Evolutionary conservation across 2,329 filamentous ascomycete species (phyloP), one percentile per base, ranked within the genome.

Genomic region (Apiospora sp.): DNA sequence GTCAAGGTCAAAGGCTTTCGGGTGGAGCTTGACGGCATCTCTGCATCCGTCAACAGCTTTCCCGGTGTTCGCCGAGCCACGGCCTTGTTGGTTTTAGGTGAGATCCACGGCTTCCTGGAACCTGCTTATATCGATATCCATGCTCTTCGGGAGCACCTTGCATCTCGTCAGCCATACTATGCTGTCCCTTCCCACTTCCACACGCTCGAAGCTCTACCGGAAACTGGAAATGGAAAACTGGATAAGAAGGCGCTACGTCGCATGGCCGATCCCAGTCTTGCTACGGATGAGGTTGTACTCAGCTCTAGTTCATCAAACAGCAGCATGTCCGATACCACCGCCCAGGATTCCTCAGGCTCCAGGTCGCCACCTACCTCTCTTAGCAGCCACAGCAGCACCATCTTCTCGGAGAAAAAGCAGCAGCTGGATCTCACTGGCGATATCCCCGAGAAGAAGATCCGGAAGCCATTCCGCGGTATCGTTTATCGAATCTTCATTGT

Each of bases 1-100:
- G 87, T 91, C 73, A 91, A 91, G 79, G 85, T 91, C 77, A 89
- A 90, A 80, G 89, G 89, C 10, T 90, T 91, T 77, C 87, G 89
- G 34, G 87, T 91, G 67, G 89, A 91, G 78, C 85, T 91, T 13
- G 89, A 90, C 71, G 87, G 89, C 48, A 85, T 91, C 41, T 84
- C 88, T 1, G 80, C 84, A n/a, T 85, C 86, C 16, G 82, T 88
- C 72, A 85, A 84, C 74, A 81, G 83, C 58, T 84, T 83, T 30
- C 81, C 85, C 0, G 67, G 69, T 13, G 70, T 73, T 24, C 71
- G 44, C 16, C 37, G 72, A 48, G 72, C 61, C 37, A 61, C 54
- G 8, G 69, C 72, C 16, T 41, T 73, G n/a, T 41, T 73, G 64
- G 43, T 73, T 7, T 16, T 48, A 16, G 72, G 69, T 10, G 72